A percentile compares a stretch with the other conserved stretches of the same genome.
These are phyloP conservation scores for Aspergillus carbonarius DNA, from an alignment of 2,329 filamentous ascomycete genomes.

Conservation along the genomic window DNA sequence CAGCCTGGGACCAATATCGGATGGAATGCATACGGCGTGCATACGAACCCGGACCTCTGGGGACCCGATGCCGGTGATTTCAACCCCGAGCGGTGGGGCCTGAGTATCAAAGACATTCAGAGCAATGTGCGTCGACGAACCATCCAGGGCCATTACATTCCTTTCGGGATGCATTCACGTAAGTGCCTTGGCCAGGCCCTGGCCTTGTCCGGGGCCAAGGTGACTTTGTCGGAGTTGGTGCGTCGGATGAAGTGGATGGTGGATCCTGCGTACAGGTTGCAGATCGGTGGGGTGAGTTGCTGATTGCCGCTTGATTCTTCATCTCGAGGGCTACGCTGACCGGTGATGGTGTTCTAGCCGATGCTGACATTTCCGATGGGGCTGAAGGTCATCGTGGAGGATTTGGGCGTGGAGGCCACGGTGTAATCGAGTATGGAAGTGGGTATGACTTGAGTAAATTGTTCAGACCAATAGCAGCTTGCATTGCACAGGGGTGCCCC, in stretches of 20 bases:
- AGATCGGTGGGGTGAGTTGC: not conserved
- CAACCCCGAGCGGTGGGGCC: constrained; percentile 3
- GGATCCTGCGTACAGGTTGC: not conserved
- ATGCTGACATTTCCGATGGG: not conserved
- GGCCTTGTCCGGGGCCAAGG: not conserved
- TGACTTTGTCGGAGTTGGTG: constrained; percentile 1
- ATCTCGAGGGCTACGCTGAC: not conserved
- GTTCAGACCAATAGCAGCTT: too few relatives aligned
- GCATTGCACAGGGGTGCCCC: too few relatives aligned
- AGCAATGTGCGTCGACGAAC: not conserved
- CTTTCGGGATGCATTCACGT: not conserved
- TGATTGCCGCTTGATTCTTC: too few relatives aligned
- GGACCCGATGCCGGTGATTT: not conserved
- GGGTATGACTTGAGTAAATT: too few relatives aligned
- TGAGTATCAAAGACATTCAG: not conserved
- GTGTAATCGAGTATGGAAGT: not conserved
- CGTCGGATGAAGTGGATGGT: not conserved
- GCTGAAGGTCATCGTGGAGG: not conserved
- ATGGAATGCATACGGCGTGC: constrained; percentile 6
- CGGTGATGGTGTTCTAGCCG: not conserved
- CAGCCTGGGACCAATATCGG: not conserved
- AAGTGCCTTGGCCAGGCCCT: not conserved
- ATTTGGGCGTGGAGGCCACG: not conserved
- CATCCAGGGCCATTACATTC: not conserved
- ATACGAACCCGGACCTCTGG: constrained; percentile 2